Evolutionary conservation across 495 filamentous ascomycete species (phyloP).

Genomic region (Acidomyces sp.): DNA sequence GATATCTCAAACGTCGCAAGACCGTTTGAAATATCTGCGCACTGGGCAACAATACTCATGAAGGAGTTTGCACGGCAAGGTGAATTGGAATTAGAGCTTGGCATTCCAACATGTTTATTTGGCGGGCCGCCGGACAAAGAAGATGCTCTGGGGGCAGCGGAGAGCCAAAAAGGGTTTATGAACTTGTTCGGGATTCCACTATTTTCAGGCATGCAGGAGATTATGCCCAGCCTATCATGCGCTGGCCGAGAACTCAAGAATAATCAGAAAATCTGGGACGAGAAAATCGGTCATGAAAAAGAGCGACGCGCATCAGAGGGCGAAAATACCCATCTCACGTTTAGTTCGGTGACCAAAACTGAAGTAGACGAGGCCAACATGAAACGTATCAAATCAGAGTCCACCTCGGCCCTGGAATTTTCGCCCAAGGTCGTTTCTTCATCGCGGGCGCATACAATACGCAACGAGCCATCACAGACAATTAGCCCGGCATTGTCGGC

Average conservation of each 20-base stretch:
- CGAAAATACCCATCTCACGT: slow-evolving; percentile 7
- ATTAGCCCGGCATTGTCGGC: no score
- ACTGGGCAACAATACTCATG: slow-evolving; percentile 83
- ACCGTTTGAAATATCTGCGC: slow-evolving; percentile 61
- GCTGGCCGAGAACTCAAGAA: slow-evolving; percentile 62
- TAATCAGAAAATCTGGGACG: slow-evolving; percentile 64
- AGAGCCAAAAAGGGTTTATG: slow-evolving; percentile 89
- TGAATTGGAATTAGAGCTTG: slow-evolving; percentile 75
- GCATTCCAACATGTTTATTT: slow-evolving; percentile 74
- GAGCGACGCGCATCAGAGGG: slow-evolving; percentile 20
- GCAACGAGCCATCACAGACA: no score
- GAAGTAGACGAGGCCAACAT: slow-evolving; percentile 16
- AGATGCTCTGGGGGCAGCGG: slow-evolving; percentile 64
- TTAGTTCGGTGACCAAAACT: slow-evolving; percentile 13
- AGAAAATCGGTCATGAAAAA: slow-evolving; percentile 44
- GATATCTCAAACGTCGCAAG: slow-evolving; percentile 95
- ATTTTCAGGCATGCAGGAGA: slow-evolving; percentile 70
- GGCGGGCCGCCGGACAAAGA: slow-evolving; percentile 71
- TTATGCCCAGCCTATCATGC: slow-evolving; percentile 72
- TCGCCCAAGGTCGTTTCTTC: no score
- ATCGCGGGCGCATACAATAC: no score
- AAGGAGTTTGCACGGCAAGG: slow-evolving; percentile 91
- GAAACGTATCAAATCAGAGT: slow-evolving; percentile 8
- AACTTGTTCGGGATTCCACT: slow-evolving; percentile 84
- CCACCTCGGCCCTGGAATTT: slow-evolving; percentile 5